Base-by-base conservation (phyloP, 1,139 yeast genomes). In the Scheffersomyces illinoinensis region DNA sequence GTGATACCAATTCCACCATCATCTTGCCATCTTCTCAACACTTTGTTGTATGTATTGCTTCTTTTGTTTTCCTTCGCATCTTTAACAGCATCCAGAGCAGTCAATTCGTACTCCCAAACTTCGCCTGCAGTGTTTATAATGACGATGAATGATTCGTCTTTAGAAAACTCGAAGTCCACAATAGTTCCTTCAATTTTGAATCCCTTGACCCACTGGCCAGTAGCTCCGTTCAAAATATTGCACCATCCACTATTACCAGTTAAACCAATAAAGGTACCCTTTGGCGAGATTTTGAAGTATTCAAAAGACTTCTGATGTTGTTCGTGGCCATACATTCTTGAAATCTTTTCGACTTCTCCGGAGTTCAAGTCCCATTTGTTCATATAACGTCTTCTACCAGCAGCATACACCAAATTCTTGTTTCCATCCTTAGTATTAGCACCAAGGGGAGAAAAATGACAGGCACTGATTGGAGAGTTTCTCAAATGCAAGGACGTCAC, bases 311-410 rank as follows among this genome's bases (percentile, higher is more conserved):
- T 83, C 76, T 93, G 98, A 54, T 88, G 86, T 54, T 84, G 80
- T 70, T 91, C 97, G 69, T 93, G 97, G 1, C 99, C 99, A 70
- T 93, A 95, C 83, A 95, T 78, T 74, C 98, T 85, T 56, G 92
- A 86, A 54, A 95, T 86, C 73, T 93, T 95, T 64, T 92, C 97
- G 52, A 93, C 87, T 20, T 78, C 79, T n/a, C 93, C 93, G 14
- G 83, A 78, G 56, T 85, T 84, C 58, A 95, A 80, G 72, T 93
- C 95, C 97, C 98, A 93, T 58, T 92, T 87, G 74, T 90, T 91
- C 91, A 95, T 88, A 71, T 89, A 93, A 60, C 91, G 84, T 77
- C 99, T 87, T 77, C 98, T 86, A 61, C 99, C 99, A 60, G 91
- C 97, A 1, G 96, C 92, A 71, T 85, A 89, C 3, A 95, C 85